These are phyloP conservation scores for Gonium pectorale DNA, from an alignment of 139 green algal species.

Conservation along the genomic window DNA sequence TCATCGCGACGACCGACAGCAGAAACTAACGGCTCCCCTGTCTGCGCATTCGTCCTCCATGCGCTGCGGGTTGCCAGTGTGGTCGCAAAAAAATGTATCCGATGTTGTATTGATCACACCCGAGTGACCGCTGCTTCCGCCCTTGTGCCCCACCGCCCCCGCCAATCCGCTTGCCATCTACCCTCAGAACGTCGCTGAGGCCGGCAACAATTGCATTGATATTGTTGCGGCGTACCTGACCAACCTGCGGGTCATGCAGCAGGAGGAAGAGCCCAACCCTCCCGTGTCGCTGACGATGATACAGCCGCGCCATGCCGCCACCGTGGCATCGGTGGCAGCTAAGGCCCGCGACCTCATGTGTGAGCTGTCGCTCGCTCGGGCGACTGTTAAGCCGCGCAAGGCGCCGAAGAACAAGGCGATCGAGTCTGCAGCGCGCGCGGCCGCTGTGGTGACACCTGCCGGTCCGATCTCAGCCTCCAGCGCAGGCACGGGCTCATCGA, in stretches of 20 bases:
- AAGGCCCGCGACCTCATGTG: conserved; percentile 27
- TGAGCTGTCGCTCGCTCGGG: conserved; percentile 24
- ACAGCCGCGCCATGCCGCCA: conserved; percentile 24
- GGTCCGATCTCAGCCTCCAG: background rate
- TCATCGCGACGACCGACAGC: background rate
- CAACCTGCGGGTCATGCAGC: conserved; percentile 33
- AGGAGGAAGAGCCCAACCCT: conserved; percentile 30
- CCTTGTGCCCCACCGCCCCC: background rate
- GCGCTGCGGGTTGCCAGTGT: too few species aligned
- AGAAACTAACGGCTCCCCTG: too few species aligned
- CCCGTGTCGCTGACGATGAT: conserved; percentile 40
- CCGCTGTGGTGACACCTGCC: background rate
- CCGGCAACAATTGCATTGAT: conserved; percentile 44
- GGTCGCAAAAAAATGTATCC: too few species aligned
- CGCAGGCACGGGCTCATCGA: background rate
- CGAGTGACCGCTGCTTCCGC: background rate
- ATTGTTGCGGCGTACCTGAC: conserved; percentile 44
- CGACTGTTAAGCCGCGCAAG: conserved; percentile 38
- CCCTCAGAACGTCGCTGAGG: conserved; percentile 42
- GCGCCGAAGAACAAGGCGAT: conserved; percentile 44
- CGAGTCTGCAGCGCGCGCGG: conserved; percentile 13
- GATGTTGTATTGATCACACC: too few species aligned
- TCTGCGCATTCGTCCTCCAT: too few species aligned
- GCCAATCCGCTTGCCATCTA: too few species aligned
- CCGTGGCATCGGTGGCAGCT: conserved; percentile 14